Percentiles rank a stretch among this genome's conserved stretches.
Evolutionary conservation across 176 grass and related monocot species (phyloP).

Genomic region (Musa troglodytarum): DNA sequence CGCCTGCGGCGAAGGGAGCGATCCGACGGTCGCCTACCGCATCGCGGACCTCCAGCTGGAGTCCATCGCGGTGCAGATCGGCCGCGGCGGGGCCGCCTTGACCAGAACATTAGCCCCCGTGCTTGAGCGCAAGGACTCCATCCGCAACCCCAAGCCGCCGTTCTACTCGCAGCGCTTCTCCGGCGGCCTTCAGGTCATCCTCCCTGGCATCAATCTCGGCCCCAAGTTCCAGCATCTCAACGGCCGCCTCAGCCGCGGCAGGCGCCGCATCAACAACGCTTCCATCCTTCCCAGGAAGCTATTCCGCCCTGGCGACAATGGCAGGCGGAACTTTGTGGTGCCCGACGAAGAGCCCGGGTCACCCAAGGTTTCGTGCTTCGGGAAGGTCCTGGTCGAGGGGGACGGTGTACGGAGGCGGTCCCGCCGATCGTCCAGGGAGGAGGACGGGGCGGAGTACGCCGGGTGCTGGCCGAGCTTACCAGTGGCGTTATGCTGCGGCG

Average conservation of each 20-base stretch:
- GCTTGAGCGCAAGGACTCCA: slow-evolving; percentile 48
- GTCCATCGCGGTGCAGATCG: slow-evolving; percentile 20
- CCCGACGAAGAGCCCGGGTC: slow-evolving; percentile 46
- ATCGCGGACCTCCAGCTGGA: slow-evolving; percentile 24
- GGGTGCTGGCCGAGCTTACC: slow-evolving; percentile 44
- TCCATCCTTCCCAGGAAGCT: slow-evolving; percentile 50
- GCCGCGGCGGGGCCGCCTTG: slow-evolving; percentile 33
- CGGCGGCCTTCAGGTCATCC: slow-evolving; percentile 34
- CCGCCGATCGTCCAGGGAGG: not conserved
- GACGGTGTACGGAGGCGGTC: slow-evolving; percentile 19
- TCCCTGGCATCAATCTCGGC: too few relatives aligned
- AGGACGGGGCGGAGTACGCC: not conserved
- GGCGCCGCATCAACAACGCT: slow-evolving; percentile 17
- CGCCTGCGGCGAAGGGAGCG: not conserved
- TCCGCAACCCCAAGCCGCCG: not conserved
- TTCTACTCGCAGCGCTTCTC: slow-evolving; percentile 54
- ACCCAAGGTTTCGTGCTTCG: slow-evolving; percentile 92
- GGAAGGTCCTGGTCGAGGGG: slow-evolving; percentile 55
- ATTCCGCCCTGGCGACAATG: slow-evolving; percentile 21
- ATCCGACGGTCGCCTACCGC: not conserved
- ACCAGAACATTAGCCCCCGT: slow-evolving; percentile 42
- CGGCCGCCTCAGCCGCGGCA: slow-evolving; percentile 9
- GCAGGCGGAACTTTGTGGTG: slow-evolving; percentile 33
- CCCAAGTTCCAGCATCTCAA: slow-evolving; percentile 26
- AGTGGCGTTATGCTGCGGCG: slow-evolving; percentile 23